phyloP scores from a whole-genome alignment of 2,329 filamentous ascomycete species.

The Penicillium sp. region DNA sequence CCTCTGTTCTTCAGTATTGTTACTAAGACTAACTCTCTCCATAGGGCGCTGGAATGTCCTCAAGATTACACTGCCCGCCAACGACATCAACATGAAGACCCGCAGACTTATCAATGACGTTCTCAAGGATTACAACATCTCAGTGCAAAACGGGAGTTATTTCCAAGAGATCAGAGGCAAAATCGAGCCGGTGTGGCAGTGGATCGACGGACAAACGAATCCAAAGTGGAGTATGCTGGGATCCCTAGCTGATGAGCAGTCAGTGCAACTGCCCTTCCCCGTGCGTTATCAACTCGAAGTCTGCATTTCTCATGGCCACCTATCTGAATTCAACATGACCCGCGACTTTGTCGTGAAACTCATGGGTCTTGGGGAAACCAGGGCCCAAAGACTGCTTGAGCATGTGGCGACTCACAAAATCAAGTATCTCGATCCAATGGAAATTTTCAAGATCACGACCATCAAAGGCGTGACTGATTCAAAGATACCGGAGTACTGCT shows the following conservation, averaged over 20 bases:
- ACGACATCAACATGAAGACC: constrained; percentile 22
- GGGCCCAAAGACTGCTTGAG: constrained; percentile 66
- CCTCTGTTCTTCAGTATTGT: constrained; percentile 5
- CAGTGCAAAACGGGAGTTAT: constrained; percentile 41
- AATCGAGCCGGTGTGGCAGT: constrained; percentile 34
- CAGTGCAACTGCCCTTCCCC: constrained; percentile 57
- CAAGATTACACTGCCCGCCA: constrained; percentile 45
- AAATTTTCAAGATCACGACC: constrained; percentile 58
- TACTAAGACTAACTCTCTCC: neutral
- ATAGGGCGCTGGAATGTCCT: constrained; percentile 62
- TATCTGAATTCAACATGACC: constrained; percentile 72
- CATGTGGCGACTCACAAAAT: constrained; percentile 63
- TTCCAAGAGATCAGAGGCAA: constrained; percentile 38
- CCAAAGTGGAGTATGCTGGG: constrained; percentile 16
- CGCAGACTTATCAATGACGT: constrained; percentile 45
- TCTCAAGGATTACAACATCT: constrained; percentile 69
- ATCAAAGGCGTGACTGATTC: constrained; percentile 46
- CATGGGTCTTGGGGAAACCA: constrained; percentile 45
- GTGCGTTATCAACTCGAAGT: constrained; percentile 89
- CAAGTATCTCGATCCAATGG: constrained; percentile 64
- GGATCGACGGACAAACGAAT: constrained; percentile 35
- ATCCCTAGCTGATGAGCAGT: constrained; percentile 31
- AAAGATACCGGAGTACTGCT: constrained; percentile 66
- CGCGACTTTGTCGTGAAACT: constrained; percentile 64
- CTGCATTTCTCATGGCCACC: constrained; percentile 72